phyloP scores from a whole-genome alignment of 768 basidiomycete species.

The Termitomyces sp. region DNA sequence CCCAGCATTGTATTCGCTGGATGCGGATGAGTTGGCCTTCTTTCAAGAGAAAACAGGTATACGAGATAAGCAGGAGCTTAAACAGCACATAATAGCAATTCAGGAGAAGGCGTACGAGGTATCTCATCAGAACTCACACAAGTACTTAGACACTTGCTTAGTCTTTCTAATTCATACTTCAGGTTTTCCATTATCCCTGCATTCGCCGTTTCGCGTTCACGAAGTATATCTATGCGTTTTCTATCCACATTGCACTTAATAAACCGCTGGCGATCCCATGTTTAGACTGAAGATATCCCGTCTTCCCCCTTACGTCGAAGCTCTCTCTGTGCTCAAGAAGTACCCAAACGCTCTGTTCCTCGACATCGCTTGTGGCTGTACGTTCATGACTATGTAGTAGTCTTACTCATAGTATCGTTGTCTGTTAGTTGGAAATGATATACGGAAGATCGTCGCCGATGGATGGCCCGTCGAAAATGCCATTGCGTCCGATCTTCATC shows the following conservation, averaged over 20 bases:
- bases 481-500: slow-evolving; percentile 20
- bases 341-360: slow-evolving; percentile 18
- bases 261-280: not conserved
- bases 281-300: slow-evolving; percentile 18
- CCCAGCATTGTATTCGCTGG: slow-evolving; percentile 20
- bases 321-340: slow-evolving; percentile 13
- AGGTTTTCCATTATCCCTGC: slow-evolving; percentile 34
- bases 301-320: slow-evolving; percentile 16
- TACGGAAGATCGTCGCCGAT: slow-evolving; percentile 20
- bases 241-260: not conserved
- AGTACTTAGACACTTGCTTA: not conserved
- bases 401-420: not conserved
- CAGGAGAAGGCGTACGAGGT: slow-evolving; percentile 29
- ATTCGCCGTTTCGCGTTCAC: slow-evolving; percentile 31
- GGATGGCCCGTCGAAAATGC: slow-evolving; percentile 20
- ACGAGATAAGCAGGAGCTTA: slow-evolving; percentile 29
- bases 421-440: slow-evolving; percentile 18
- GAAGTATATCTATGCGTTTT: slow-evolving; percentile 15
- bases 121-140: not conserved
- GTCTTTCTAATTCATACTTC: not conserved
- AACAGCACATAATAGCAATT: slow-evolving; percentile 32
- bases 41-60: slow-evolving; percentile 33
- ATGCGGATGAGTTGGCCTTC: slow-evolving; percentile 26
- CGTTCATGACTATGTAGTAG: slow-evolving; percentile 1
- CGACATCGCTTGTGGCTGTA: slow-evolving; percentile 24